Conservation (phyloP, 2,329 filamentous ascomycete genomes). For the Pseudonectria buxi region DNA sequence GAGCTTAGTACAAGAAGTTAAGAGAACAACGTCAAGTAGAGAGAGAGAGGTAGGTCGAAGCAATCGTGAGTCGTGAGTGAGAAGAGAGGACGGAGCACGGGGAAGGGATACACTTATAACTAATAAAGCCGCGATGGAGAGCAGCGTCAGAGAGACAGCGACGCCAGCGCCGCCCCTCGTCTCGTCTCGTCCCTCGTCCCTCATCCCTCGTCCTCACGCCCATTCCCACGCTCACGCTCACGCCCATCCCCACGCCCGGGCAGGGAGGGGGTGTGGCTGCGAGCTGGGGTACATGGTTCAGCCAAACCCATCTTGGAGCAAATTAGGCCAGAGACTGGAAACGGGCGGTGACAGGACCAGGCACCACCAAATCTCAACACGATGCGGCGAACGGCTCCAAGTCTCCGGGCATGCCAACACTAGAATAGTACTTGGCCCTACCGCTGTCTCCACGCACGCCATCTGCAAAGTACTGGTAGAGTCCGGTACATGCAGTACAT, state of each 20-base stretch:
- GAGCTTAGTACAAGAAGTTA: slow-evolving; percentile 5
- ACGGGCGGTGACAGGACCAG: slow-evolving; percentile 28
- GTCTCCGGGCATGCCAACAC: slow-evolving; percentile 20
- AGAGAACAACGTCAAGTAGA: slow-evolving; percentile 6
- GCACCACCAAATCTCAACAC: slow-evolving; percentile 21
- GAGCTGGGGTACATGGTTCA: slow-evolving; percentile 21
- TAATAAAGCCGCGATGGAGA: slow-evolving; percentile 12
- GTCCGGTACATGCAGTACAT: too few species aligned
- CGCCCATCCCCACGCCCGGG: neutral
- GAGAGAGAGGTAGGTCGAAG: slow-evolving; percentile 18
- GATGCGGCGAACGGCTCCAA: slow-evolving; percentile 24
- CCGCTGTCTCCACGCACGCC: too few species aligned
- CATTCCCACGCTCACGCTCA: neutral
- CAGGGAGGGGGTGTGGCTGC: neutral
- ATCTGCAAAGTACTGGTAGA: too few species aligned
- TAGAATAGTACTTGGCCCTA: too few species aligned
- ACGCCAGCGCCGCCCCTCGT: slow-evolving; percentile 16
- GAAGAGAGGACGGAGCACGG: slow-evolving; percentile 22
- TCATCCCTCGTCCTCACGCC: neutral
- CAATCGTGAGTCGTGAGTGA: slow-evolving; percentile 21
- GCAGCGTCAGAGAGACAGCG: slow-evolving; percentile 1
- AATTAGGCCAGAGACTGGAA: slow-evolving; percentile 25
- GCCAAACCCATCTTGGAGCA: slow-evolving; percentile 20
- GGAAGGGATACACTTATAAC: slow-evolving; percentile 30
- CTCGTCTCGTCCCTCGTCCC: neutral